These are phyloP conservation scores for Barnettozyma sucrosica DNA, from an alignment of 805 yeast species.

Conservation along the genomic window DNA sequence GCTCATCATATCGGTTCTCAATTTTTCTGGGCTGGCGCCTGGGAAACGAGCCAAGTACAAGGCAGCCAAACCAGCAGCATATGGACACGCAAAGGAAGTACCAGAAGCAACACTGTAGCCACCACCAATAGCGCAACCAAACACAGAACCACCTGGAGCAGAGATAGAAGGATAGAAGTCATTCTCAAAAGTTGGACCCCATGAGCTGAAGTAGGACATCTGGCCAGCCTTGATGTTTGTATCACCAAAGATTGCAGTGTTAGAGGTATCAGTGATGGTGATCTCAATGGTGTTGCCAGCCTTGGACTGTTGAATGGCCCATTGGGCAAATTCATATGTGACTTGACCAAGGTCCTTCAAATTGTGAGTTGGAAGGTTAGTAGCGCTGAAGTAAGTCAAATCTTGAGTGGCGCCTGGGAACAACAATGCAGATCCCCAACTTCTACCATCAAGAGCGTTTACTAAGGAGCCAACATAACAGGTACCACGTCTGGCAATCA, in stretches of 20 bases:
- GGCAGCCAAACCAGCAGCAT: constrained; percentile 16
- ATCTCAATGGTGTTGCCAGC: constrained; percentile 10
- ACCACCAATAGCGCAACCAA: constrained; percentile 11
- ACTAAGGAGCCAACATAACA: constrained; percentile 2
- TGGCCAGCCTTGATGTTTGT: constrained; percentile 10
- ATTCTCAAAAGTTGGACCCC: constrained; percentile 19
- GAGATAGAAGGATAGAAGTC: constrained; percentile 12
- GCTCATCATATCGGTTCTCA: constrained; percentile 4
- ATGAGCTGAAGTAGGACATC: constrained; percentile 11
- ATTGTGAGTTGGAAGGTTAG: background rate
- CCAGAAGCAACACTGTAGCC: constrained; percentile 10
- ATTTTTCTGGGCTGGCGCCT: constrained; percentile 4
- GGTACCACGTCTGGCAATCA: constrained; percentile 8
- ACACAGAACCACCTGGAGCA: constrained; percentile 19
- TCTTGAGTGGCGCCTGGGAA: constrained; percentile 1
- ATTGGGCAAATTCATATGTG: constrained; percentile 9
- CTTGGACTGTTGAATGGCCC: constrained; percentile 4
- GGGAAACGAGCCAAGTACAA: constrained; percentile 6
- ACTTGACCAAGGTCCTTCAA: constrained; percentile 5
- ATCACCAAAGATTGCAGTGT: background rate
- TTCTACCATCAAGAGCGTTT: background rate
- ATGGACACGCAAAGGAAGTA: constrained; percentile 16
- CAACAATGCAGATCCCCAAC: background rate
- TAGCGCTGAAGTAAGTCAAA: background rate
- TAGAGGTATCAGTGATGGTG: background rate